These are phyloP conservation scores for Talaromyces sp. DNA, from an alignment of 2,329 filamentous ascomycete genomes.

Conservation along the genomic window DNA sequence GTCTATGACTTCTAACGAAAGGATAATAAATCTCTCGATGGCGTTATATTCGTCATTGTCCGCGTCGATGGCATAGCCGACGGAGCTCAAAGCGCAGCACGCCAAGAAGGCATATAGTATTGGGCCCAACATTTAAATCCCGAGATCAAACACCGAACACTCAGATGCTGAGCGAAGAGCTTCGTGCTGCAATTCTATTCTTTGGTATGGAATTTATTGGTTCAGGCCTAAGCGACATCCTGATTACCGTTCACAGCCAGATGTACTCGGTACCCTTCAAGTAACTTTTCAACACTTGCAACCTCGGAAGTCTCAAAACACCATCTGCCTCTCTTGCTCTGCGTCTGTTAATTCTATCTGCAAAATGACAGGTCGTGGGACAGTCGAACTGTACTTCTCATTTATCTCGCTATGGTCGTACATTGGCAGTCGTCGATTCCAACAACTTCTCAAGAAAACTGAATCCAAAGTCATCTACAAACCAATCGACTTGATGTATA, in stretches of 20 bases:
- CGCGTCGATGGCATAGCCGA: neutral
- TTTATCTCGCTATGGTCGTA: constrained; percentile 38
- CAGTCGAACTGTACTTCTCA: constrained; percentile 41
- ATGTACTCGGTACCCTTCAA: too few relatives aligned
- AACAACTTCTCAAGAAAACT: constrained; percentile 21
- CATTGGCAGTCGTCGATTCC: constrained; percentile 32
- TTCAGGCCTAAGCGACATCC: too few relatives aligned
- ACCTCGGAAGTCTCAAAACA: neutral
- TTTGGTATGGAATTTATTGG: too few relatives aligned
- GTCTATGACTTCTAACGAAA: neutral
- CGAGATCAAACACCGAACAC: too few relatives aligned
- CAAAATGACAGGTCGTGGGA: constrained; percentile 42
- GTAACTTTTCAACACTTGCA: too few relatives aligned
- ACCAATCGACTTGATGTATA: constrained; percentile 33
- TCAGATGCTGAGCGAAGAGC: too few relatives aligned
- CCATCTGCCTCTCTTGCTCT: neutral
- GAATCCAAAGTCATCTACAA: constrained; percentile 26
- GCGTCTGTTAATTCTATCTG: neutral
- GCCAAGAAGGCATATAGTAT: neutral
- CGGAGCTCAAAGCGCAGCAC: neutral
- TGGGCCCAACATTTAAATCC: neutral
- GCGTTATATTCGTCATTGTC: neutral
- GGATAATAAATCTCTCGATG: neutral
- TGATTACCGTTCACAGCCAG: too few relatives aligned
- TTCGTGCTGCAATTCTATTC: too few relatives aligned